Base-by-base conservation (phyloP, 805 yeast genomes). In the Yamadazyma nakazawae region DNA sequence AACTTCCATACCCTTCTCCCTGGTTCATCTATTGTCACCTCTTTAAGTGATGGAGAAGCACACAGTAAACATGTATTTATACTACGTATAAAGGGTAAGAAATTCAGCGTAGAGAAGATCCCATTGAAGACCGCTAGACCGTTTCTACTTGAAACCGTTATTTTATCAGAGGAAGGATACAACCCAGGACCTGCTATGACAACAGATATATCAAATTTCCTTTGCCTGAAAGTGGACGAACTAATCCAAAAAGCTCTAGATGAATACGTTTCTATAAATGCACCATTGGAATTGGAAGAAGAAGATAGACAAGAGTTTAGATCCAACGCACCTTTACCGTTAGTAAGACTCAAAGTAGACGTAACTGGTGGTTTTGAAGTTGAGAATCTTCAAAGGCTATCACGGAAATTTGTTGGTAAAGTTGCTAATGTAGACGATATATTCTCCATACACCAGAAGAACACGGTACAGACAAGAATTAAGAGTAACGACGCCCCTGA, bases 391-490 rank as follows among this genome's bases (percentile, higher is more conserved):
- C 73, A 95, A 43, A 69, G 97, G 52, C 88, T 94, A 52, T 88
- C 97, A 13, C 89, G 91, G 58, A 71, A 88, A 57, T 94, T 92
- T 71, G 96, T 87, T 5, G 97, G 96, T 0, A 75, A 74, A 51
- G 94, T 92, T 1, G 99, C 98, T 3, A 94, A 94, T 62, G 81
- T 84, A n/a, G 84, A 88, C 57, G 95, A 90, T 56, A 88, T 91
- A 8, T 79, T 92, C 2, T 82, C 81, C 40, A 85, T 86, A 60
- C 79, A 80, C 58, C 77, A 80, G 59, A 79, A 75, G 53, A 71
- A 72, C 58, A 62, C 72, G 39, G 46, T 53, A 3, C 9, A 13
- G 3, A 12, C 36, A 18, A 34, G 40, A 19, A 16, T 34, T 1
- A 37, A 17, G 14, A 25, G 25, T 25, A 34, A 21, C 5, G 41